A percentile compares a stretch with the other conserved stretches of the same genome.
These are phyloP conservation scores for Thraustotheca clavata DNA, from an alignment of 352 stramenopile genomes.

Conservation along the genomic window DNA sequence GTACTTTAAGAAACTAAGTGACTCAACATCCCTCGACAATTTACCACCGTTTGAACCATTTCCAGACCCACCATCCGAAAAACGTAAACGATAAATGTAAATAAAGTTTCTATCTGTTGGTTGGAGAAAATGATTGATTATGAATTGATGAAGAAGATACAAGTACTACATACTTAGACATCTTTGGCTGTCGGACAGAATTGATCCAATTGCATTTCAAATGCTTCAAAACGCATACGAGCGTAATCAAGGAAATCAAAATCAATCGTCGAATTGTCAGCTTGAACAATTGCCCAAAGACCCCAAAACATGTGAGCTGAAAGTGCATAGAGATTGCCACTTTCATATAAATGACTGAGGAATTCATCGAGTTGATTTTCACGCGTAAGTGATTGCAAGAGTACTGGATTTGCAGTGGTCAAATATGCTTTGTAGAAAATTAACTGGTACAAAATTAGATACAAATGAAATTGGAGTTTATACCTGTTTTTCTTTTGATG, in stretches of 20 bases:
- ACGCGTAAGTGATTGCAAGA: conserved; percentile 50
- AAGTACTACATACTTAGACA: not conserved
- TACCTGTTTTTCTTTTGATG: conserved; percentile 56
- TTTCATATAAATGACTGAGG: conserved; percentile 71
- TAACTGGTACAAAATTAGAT: conserved; percentile 28
- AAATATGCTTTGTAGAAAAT: conserved; percentile 85
- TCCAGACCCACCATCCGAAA: conserved; percentile 71
- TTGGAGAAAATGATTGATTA: not conserved
- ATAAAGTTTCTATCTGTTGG: not conserved
- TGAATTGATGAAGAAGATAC: not conserved
- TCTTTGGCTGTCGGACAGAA: conserved; percentile 17
- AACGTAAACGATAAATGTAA: conserved; percentile 65
- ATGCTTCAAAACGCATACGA: conserved; percentile 69
- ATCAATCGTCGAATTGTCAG: conserved; percentile 82
- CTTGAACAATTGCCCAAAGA: conserved; percentile 91
- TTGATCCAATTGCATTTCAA: conserved; percentile 60
- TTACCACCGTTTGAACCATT: conserved; percentile 79
- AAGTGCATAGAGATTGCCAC: conserved; percentile 82
- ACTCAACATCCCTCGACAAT: conserved; percentile 83
- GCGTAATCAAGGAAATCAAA: conserved; percentile 86
- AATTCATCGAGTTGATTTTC: conserved; percentile 77
- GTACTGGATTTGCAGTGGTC: conserved; percentile 43
- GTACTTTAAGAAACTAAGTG: conserved; percentile 83
- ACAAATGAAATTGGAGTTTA: not conserved
- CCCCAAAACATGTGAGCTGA: conserved; percentile 91